phyloP scores from a whole-genome alignment of 2,329 filamentous ascomycete species.

The Curvularia eragrostidis region DNA sequence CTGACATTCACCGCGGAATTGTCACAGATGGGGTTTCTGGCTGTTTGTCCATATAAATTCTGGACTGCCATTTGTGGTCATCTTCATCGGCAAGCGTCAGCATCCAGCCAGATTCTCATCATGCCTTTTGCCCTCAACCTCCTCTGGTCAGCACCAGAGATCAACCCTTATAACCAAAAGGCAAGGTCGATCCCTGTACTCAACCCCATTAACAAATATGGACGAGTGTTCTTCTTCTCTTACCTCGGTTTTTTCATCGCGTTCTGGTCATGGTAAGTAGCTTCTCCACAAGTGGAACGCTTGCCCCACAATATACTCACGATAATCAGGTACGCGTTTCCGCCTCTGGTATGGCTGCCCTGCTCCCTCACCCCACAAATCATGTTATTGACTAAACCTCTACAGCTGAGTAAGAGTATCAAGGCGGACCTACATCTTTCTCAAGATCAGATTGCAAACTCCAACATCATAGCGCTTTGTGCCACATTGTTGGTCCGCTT shows the following conservation, averaged over 20 bases:
- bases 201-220: constrained; percentile 80
- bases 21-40: constrained; percentile 23
- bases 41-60: constrained; percentile 35
- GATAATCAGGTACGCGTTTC: constrained; percentile 77
- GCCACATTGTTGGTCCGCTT: constrained; percentile 73
- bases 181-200: constrained; percentile 79
- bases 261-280: constrained; percentile 76
- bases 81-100: constrained; percentile 26
- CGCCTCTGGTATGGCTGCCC: constrained; percentile 68
- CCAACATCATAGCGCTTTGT: constrained; percentile 81
- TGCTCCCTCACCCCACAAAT: constrained; percentile 9
- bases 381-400: constrained; percentile 52
- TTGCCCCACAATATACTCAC: constrained; percentile 28
- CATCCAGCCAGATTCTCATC: constrained; percentile 16
- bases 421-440: constrained; percentile 77
- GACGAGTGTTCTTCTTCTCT: constrained; percentile 87
- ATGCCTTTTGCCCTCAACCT: constrained; percentile 47
- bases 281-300: constrained; percentile 9
- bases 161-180: constrained; percentile 86
- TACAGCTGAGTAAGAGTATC: constrained; percentile 65
- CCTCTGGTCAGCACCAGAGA: constrained; percentile 64
- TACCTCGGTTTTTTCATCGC: constrained; percentile 87
- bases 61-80: constrained; percentile 21
- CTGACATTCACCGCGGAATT: constrained; percentile 47
- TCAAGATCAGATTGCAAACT: constrained; percentile 78